phyloP scores from a whole-genome alignment of 2,329 filamentous ascomycete genomes.

The Xylaria sp. region DNA sequence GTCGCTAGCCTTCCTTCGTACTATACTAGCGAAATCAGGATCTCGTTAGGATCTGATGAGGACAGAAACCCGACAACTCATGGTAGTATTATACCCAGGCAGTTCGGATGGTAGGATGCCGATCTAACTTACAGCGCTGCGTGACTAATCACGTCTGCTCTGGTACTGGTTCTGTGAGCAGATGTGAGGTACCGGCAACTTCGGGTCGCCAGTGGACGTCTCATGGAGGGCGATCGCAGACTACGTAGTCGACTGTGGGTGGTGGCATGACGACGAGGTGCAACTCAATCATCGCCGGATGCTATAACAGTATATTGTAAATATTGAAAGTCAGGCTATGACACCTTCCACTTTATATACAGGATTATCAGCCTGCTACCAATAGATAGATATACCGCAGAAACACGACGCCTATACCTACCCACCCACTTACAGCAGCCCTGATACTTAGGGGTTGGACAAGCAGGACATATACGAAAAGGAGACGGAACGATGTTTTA shows the following conservation, averaged over 20 bases:
- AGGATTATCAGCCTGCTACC: not conserved
- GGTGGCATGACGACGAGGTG: conserved; percentile 6
- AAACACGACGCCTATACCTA: not conserved
- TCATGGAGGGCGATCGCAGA: conserved; percentile 16
- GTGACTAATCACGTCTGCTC: not conserved
- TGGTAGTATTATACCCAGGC: not conserved
- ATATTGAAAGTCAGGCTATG: conserved; percentile 1
- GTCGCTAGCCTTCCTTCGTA: conserved; percentile 6
- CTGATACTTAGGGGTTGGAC: conserved; percentile 1
- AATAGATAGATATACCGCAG: not conserved
- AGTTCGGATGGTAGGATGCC: not conserved
- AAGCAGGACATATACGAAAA: not conserved
- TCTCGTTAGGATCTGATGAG: not conserved
- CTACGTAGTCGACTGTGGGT: not conserved
- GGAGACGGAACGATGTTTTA: conserved; percentile 8
- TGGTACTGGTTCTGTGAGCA: not conserved
- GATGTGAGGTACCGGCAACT: conserved; percentile 6
- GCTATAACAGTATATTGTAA: conserved; percentile 9
- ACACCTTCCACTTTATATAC: conserved; percentile 5
- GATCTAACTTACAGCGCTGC: not conserved
- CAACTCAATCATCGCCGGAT: conserved; percentile 12
- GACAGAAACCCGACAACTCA: not conserved
- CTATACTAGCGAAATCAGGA: not conserved
- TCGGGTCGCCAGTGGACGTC: conserved; percentile 2
- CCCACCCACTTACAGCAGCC: not conserved